Evolutionary conservation across 1,139 yeast species (phyloP).

Genomic region (Blastobotrys indianensis): DNA sequence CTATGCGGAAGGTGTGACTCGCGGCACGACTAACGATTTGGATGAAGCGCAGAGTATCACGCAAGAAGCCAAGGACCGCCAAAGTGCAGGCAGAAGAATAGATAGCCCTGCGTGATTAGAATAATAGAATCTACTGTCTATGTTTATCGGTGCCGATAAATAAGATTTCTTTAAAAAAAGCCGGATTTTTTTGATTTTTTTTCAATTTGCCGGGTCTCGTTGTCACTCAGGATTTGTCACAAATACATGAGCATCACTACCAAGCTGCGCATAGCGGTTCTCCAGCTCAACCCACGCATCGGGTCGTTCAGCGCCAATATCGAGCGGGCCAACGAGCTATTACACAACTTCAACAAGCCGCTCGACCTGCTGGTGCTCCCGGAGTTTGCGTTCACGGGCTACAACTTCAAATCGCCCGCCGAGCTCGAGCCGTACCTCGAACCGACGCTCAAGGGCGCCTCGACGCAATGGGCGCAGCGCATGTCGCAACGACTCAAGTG

Average conservation of each 20-base stretch:
- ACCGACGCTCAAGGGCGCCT: constrained; percentile 38
- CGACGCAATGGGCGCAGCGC: constrained; percentile 52
- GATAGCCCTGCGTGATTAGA: too few species aligned
- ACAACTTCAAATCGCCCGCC: constrained; percentile 50
- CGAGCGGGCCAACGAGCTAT: constrained; percentile 41
- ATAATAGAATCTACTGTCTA: too few species aligned
- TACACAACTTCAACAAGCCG: constrained; percentile 28
- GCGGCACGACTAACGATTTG: constrained; percentile 75
- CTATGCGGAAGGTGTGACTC: constrained; percentile 67
- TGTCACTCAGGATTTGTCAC: not conserved
- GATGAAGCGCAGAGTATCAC: constrained; percentile 87
- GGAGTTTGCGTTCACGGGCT: constrained; percentile 82
- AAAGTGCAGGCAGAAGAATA: too few species aligned
- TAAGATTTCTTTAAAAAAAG: too few species aligned
- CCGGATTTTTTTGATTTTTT: too few species aligned
- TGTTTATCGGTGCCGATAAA: too few species aligned
- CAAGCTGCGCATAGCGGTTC: constrained; percentile 52
- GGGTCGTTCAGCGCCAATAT: constrained; percentile 56
- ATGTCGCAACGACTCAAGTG: constrained; percentile 50
- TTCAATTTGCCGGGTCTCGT: too few species aligned
- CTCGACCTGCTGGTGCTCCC: constrained; percentile 63
- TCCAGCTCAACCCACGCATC: constrained; percentile 63
- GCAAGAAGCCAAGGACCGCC: constrained; percentile 41
- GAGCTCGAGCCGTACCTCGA: constrained; percentile 64
- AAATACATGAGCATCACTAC: not conserved